phyloP scores from a whole-genome alignment of 108 stramenopile genomes.

The Discostella pseudostelligera region DNA sequence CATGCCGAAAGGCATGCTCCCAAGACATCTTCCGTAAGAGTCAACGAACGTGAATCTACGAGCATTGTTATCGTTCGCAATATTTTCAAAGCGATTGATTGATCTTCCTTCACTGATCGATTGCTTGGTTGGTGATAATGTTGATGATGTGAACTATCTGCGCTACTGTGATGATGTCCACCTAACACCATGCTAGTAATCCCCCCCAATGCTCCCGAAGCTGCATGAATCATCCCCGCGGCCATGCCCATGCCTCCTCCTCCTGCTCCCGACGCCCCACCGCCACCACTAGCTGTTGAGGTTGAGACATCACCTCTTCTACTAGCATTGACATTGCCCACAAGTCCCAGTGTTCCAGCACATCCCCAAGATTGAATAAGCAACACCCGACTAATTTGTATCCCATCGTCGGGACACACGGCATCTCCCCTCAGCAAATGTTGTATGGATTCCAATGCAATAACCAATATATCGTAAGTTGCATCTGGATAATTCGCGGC shows the following conservation, averaged over 20 bases:
- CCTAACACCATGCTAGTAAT: constrained; percentile 13
- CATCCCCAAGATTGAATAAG: constrained; percentile 75
- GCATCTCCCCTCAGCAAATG: constrained; percentile 77
- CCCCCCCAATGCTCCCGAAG: constrained; percentile 33
- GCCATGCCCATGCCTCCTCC: constrained; percentile 15
- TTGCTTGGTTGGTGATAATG: constrained; percentile 19
- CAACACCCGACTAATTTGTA: constrained; percentile 74
- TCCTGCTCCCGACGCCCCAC: constrained; percentile 3
- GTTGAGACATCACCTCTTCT: background rate
- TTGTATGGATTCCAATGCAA: constrained; percentile 70
- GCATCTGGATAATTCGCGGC: constrained; percentile 84
- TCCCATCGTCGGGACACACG: constrained; percentile 71
- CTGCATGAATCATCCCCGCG: constrained; percentile 33
- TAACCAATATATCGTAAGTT: constrained; percentile 52
- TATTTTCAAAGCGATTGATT: constrained; percentile 44
- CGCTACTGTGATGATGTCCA: background rate
- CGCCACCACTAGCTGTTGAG: background rate
- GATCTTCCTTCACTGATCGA: constrained; percentile 48
- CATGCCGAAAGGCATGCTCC: constrained; percentile 39
- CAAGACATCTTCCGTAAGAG: constrained; percentile 41
- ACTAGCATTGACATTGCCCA: background rate
- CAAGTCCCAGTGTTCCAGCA: constrained; percentile 31
- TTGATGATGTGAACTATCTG: background rate
- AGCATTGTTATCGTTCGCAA: constrained; percentile 50
- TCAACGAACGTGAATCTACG: constrained; percentile 43